Evolutionary conservation across 2,329 filamentous ascomycete genomes (phyloP).

Genomic region (Ceratocystis destructans): DNA sequence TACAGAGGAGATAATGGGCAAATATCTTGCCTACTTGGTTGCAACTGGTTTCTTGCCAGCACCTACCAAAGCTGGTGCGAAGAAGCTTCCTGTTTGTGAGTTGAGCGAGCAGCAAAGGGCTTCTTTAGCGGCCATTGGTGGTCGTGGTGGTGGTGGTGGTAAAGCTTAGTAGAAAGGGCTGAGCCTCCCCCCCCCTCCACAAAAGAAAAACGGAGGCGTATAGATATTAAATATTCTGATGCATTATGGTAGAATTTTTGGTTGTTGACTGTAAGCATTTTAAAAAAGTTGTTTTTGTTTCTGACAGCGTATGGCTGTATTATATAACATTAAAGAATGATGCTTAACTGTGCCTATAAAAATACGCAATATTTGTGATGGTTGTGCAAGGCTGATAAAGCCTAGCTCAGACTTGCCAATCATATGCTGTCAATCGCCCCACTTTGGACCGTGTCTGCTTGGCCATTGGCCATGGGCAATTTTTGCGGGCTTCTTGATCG

Average conservation of each 20-base stretch:
- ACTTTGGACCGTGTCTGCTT: slow-evolving; percentile 1
- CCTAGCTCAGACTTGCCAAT: slow-evolving; percentile 9
- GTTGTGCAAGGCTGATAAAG: slow-evolving; percentile 8
- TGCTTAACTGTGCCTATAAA: not conserved
- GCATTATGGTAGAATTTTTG: not conserved
- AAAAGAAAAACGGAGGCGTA: not conserved
- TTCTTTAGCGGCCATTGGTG: slow-evolving; percentile 19
- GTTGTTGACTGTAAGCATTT: not conserved
- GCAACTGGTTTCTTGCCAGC: slow-evolving; percentile 44
- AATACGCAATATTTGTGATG: not conserved
- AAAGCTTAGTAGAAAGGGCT: slow-evolving; percentile 10
- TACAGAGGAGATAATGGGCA: slow-evolving; percentile 42
- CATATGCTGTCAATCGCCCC: not conserved
- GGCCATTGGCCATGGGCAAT: not conserved
- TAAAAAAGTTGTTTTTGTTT: not conserved
- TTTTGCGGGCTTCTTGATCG: not conserved
- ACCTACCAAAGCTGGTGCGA: slow-evolving; percentile 26
- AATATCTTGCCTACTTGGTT: slow-evolving; percentile 47
- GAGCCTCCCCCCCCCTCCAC: not conserved
- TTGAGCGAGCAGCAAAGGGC: slow-evolving; percentile 19
- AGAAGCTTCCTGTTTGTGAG: slow-evolving; percentile 35
- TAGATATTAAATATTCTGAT: not conserved
- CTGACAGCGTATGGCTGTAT: not conserved
- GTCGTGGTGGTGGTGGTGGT: slow-evolving; percentile 17
- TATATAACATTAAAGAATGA: too few relatives aligned